phyloP scores from a whole-genome alignment of 2,329 filamentous ascomycete species.

The Esteya vermicola region DNA sequence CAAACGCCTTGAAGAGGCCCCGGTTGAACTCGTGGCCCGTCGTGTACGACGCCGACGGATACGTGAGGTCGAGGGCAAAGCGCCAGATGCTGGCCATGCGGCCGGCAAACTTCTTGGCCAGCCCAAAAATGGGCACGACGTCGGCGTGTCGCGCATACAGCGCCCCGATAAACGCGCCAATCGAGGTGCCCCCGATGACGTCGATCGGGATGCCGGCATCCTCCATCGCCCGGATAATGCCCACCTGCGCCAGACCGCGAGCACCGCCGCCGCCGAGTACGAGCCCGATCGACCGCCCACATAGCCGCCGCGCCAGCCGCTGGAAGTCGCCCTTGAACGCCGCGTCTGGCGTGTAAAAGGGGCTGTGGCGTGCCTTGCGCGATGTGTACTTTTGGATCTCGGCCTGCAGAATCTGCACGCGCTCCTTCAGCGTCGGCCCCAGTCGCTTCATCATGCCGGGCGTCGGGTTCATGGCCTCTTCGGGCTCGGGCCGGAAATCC shows the following conservation, averaged over 20 bases:
- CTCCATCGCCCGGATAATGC: conserved; percentile 87
- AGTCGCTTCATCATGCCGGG: conserved; percentile 65
- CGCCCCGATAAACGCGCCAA: conserved; percentile 88
- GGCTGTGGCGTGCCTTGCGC: conserved; percentile 73
- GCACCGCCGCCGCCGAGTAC: conserved; percentile 91
- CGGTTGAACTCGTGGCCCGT: conserved; percentile 98
- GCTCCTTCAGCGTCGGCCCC: conserved; percentile 74
- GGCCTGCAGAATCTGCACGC: conserved; percentile 87
- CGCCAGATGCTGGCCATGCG: conserved; percentile 99
- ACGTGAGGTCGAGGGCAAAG: conserved; percentile 92
- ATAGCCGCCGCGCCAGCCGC: conserved; percentile 73
- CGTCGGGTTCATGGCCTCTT: conserved; percentile 31
- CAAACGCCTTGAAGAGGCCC: conserved; percentile 97
- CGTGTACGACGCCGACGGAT: conserved; percentile 92
- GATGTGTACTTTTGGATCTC: conserved; percentile 98
- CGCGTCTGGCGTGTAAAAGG: conserved; percentile 80
- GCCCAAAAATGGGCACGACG: conserved; percentile 89
- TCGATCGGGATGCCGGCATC: conserved; percentile 95
- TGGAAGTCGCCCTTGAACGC: conserved; percentile 97
- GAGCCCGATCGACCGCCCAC: conserved; percentile 85
- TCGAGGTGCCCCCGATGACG: conserved; percentile 88
- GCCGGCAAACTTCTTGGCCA: conserved; percentile 92
- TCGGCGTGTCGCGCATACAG: conserved; percentile 94
- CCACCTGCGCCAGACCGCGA: conserved; percentile 80
- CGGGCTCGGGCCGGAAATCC: conserved; percentile 63